Base-by-base conservation (phyloP, 1,284 basidiomycete species). In the Rhodotorula sp. region DNA sequence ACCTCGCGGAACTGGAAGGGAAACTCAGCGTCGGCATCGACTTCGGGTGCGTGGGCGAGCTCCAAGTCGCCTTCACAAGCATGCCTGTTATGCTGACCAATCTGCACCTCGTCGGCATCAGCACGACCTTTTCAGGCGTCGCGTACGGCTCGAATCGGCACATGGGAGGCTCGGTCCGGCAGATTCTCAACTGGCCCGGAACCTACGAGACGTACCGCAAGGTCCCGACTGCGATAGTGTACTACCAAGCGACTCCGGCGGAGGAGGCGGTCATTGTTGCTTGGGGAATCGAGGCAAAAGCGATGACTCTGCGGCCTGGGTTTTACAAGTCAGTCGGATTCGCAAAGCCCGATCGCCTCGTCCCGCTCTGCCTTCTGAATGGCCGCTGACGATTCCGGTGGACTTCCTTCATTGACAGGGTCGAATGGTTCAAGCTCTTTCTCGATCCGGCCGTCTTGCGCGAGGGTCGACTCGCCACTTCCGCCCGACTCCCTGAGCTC, bases 401-500 rank as follows among this genome's bases (percentile, higher is more conserved):
- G 49, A 14, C 29, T 26, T 21, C 16, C 23, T 15, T 46, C 56
- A n/a, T n/a, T n/a, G 15, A n/a, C 57, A 67, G 68, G 21, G 43
- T 68, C 39, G 67, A 72, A 29, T 78, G 87, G 86, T 87, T 92
- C 84, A 92, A 92, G 79, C 82, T 92, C 65, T 91, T 90, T 81
- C 84, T 92, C 67, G 90, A 92, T 77, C 91, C 91, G 3, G 15
- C 34, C 66, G 89, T 86, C 3, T 83, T 92, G 58, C 87, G 90
- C 49, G 89, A 91, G 77, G 86, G 88, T 75, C 83, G 84, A 26
- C 80, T 85, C 3, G 80, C 90, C 52, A 89, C 66, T 3, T 62
- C 91, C 80, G 87, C 88, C 64, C 87, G 90, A 49, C 83, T 92
- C 26, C 91, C 90, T n/a, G 83, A 85, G n/a, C 81, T 92, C 26